Conservation (phyloP, 257 asterid genomes). For the Solanum appendiculatum region DNA sequence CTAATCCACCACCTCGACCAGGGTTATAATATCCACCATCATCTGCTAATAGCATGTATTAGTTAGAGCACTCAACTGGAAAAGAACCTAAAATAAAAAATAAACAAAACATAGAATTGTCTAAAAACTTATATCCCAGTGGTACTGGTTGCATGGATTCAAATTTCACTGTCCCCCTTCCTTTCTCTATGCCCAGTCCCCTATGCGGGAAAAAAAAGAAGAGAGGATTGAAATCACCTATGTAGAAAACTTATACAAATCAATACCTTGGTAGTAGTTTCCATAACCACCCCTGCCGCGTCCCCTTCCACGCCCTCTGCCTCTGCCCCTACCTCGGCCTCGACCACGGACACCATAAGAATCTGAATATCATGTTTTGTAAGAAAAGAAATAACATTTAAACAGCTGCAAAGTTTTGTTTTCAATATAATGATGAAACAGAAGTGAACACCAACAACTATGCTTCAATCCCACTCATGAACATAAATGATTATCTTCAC, state of each 20-base stretch:
- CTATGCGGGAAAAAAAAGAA: neutral
- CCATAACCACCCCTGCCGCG: slow-evolving; percentile 30
- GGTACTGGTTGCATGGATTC: neutral
- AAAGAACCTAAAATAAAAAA: neutral
- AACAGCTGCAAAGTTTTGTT: neutral
- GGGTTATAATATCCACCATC: neutral
- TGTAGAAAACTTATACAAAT: neutral
- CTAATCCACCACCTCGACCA: neutral
- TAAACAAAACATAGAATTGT: neutral
- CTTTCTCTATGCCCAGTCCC: neutral
- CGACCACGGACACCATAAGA: slow-evolving; percentile 24
- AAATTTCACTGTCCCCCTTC: neutral
- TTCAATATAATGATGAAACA: neutral
- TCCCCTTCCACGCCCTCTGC: slow-evolving; percentile 20
- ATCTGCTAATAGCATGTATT: neutral
- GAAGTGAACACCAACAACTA: neutral
- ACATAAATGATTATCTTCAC: neutral
- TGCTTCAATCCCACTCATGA: neutral
- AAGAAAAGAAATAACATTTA: neutral
- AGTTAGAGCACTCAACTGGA: neutral
- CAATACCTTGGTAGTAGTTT: slow-evolving; percentile 31
- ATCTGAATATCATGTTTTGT: slow-evolving; percentile 3
- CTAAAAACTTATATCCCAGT: neutral
- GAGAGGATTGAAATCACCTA: neutral
- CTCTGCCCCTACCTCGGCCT: slow-evolving; percentile 23